These are phyloP conservation scores for Bertia moriformis DNA, from an alignment of 2,329 filamentous ascomycete species.

Conservation along the genomic window DNA sequence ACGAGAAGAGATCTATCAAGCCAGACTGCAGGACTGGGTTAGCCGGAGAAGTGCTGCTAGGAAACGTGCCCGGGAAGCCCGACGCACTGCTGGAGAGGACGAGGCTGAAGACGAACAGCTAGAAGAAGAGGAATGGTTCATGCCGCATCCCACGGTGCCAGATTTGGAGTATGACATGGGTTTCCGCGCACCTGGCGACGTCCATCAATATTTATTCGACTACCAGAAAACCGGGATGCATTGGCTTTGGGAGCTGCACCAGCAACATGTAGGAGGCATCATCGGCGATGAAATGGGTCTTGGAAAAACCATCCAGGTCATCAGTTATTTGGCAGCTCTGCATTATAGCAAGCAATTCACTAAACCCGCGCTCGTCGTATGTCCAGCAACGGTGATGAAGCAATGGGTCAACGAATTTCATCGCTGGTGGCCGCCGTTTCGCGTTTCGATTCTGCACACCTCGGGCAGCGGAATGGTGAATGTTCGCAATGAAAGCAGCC, in stretches of 20 bases:
- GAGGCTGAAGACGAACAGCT: constrained; percentile 16
- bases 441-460: constrained; percentile 86
- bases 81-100: background rate
- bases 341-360: constrained; percentile 79
- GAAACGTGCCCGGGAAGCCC: constrained; percentile 5
- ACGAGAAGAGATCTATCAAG: constrained; percentile 67
- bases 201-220: constrained; percentile 81
- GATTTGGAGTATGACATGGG: constrained; percentile 64
- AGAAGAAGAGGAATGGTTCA: constrained; percentile 55
- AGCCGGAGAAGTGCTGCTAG: constrained; percentile 45
- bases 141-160: constrained; percentile 68
- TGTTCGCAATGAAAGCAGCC: constrained; percentile 41
- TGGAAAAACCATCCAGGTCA: constrained; percentile 70
- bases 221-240: constrained; percentile 96
- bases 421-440: constrained; percentile 96
- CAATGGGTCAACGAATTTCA: constrained; percentile 99
- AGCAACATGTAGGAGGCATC: constrained; percentile 81
- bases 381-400: constrained; percentile 83
- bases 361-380: constrained; percentile 80
- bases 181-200: constrained; percentile 76
- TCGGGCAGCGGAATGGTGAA: constrained; percentile 96
- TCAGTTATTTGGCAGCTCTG: constrained; percentile 72
- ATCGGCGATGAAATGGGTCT: constrained; percentile 96
- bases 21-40: constrained; percentile 64
- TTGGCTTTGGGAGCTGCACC: constrained; percentile 87